These are phyloP conservation scores for Ilex aquifolium DNA, from an alignment of 257 asterid genomes.

Conservation along the genomic window DNA sequence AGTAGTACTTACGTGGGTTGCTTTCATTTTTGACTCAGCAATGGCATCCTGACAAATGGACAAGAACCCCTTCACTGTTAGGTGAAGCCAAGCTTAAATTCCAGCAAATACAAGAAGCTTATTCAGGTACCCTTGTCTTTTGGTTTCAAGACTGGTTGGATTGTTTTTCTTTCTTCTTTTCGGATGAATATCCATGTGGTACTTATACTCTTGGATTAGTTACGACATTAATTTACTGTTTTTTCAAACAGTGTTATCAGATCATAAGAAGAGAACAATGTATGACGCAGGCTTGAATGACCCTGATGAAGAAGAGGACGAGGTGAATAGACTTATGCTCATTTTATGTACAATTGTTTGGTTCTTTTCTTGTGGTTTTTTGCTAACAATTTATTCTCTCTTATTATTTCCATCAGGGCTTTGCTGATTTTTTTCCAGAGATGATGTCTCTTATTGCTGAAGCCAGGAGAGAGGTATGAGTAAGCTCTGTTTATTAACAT, in stretches of 20 bases:
- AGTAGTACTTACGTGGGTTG: background rate
- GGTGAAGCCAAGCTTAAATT: slow-evolving; percentile 67
- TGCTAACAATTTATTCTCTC: background rate
- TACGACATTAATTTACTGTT: background rate
- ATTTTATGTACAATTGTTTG: background rate
- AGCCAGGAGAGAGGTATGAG: slow-evolving; percentile 53
- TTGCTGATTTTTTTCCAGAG: slow-evolving; percentile 70
- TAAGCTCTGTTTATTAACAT: background rate
- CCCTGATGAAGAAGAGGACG: slow-evolving; percentile 56
- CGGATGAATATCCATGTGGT: too few relatives aligned
- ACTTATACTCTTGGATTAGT: background rate
- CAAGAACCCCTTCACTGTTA: slow-evolving; percentile 41
- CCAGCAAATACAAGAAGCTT: slow-evolving; percentile 87
- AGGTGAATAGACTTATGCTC: slow-evolving; percentile 20
- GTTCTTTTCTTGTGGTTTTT: background rate
- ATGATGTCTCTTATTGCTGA: slow-evolving; percentile 64
- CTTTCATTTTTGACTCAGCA: slow-evolving; percentile 37
- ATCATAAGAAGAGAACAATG: slow-evolving; percentile 50
- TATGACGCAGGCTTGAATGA: slow-evolving; percentile 73
- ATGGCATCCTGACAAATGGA: slow-evolving; percentile 97
- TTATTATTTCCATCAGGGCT: slow-evolving; percentile 39
- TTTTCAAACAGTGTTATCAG: slow-evolving; percentile 60
- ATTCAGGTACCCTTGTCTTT: slow-evolving; percentile 54
- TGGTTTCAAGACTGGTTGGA: too few relatives aligned
- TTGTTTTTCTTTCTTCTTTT: background rate